Base-by-base conservation (phyloP, 202 grass and related monocot genomes). In the Bolboschoenoplectus hybrid region DNA sequence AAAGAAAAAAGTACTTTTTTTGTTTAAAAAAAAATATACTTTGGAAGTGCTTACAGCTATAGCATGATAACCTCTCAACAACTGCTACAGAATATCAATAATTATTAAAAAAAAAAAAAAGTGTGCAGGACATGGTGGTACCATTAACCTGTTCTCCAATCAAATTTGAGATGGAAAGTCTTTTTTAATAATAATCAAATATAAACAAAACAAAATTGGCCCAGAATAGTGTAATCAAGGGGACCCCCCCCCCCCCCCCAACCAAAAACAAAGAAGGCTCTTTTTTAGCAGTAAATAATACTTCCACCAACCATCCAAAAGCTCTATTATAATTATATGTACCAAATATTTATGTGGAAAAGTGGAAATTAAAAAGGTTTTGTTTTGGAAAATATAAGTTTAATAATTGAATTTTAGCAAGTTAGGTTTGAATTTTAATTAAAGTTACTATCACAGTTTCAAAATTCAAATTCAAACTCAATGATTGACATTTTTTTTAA, bases 131-230 rank as follows among this genome's bases (percentile, higher is more conserved):
- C 8, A 2, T 35, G 20, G 26, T 35, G 14, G 14, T 58, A 58
- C 55, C 13, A 60, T 19, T 60, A 6, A 60, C 5, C 69, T 57
- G 55, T 81, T 51, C 17, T 41, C 45, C 39, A 44, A 60, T 81
- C 14, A 80, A 81, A 81, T 41, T 58, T 44, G 12, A 60, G 55
- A 70, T 70, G 44, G 57, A 70, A 45, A 63, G 7, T 43, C 7
- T 34, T 19, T 32, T n/a, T 53, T 12, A 34, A 52, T 34, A 51
- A 78, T 3, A 3, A 26, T 49, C 44, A 49, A 51, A 76, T 7
- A 2, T 49, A 50, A 76, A 49, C 9, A 49, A n/a, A 78, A 78
- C 49, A 52, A 78, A 52, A 78, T 19, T 56, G 74, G 49, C 34
- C 46, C 73, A 77, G 55, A 77, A 77, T 9, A 77, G 20, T 7